Conservation (phyloP, 2,329 filamentous ascomycete species). For the Coniochaeta sp. region DNA sequence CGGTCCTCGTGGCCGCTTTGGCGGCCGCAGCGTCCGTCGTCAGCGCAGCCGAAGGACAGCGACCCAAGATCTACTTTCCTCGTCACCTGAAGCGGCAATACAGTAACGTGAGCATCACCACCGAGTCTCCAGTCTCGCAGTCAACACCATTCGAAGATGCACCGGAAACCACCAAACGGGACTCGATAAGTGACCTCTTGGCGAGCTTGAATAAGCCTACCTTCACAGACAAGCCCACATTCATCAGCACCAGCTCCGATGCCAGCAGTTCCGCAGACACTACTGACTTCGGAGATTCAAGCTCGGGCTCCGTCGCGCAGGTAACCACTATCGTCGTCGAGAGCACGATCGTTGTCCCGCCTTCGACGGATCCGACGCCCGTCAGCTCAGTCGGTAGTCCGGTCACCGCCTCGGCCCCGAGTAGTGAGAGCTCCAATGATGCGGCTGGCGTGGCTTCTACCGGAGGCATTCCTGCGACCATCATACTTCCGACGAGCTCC, state of each 20-base stretch:
- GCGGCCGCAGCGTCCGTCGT: slow-evolving; percentile 37
- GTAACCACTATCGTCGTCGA: slow-evolving; percentile 19
- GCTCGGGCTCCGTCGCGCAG: slow-evolving; percentile 1
- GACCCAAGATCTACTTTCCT: slow-evolving; percentile 50
- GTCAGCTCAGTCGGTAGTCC: not conserved
- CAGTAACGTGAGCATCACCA: slow-evolving; percentile 32
- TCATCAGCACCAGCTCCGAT: not conserved
- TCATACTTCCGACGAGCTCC: slow-evolving; percentile 9
- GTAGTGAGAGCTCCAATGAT: not conserved
- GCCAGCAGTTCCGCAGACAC: not conserved
- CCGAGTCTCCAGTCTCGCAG: slow-evolving; percentile 16
- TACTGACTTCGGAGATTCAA: not conserved
- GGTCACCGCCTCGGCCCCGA: not conserved
- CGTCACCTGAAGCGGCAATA: slow-evolving; percentile 46
- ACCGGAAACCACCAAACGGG: slow-evolving; percentile 12
- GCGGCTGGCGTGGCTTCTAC: slow-evolving; percentile 5
- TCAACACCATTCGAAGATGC: slow-evolving; percentile 11
- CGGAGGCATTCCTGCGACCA: slow-evolving; percentile 7
- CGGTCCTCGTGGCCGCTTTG: slow-evolving; percentile 40
- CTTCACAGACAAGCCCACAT: not conserved
- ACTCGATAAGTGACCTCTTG: slow-evolving; percentile 2
- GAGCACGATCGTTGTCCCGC: slow-evolving; percentile 16
- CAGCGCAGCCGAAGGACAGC: slow-evolving; percentile 30
- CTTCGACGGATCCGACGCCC: slow-evolving; percentile 4
- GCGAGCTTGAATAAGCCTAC: not conserved